Conservation (phyloP, 2,329 filamentous ascomycete genomes). For the Cladosporium sp. region DNA sequence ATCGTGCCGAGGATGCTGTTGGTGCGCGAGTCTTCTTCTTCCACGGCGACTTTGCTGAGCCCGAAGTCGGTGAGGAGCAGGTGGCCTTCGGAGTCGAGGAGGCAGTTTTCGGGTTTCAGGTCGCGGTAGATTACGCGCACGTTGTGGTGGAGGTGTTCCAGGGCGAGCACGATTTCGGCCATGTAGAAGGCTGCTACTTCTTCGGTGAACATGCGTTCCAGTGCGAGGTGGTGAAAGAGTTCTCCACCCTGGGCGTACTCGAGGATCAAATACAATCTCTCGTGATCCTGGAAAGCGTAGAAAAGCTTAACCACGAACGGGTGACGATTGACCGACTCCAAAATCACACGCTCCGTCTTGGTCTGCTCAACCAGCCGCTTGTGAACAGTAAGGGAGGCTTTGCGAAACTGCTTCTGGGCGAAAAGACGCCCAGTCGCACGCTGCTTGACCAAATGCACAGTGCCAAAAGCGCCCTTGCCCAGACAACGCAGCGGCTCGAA, state of each 20-base stretch:
- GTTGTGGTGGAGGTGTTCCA: constrained; percentile 87
- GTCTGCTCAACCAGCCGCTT: constrained; percentile 96
- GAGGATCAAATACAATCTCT: constrained; percentile 94
- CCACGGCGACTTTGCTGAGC: constrained; percentile 85
- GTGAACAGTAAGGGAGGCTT: constrained; percentile 89
- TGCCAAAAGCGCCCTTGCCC: constrained; percentile 94
- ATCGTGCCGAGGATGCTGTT: constrained; percentile 91
- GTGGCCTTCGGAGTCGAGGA: constrained; percentile 86
- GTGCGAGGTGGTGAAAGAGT: constrained; percentile 88
- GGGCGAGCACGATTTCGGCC: constrained; percentile 92
- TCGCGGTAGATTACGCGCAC: constrained; percentile 95
- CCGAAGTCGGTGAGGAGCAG: constrained; percentile 95
- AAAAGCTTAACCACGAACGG: constrained; percentile 97
- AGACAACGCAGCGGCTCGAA: constrained; percentile 89
- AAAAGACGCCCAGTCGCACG: constrained; percentile 80
- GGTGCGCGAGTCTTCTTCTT: constrained; percentile 65
- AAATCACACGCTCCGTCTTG: constrained; percentile 89
- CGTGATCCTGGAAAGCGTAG: constrained; percentile 96
- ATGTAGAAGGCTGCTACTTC: constrained; percentile 92
- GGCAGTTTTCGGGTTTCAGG: constrained; percentile 95
- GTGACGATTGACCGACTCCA: constrained; percentile 93
- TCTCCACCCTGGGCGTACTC: constrained; percentile 98
- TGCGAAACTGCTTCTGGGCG: constrained; percentile 98
- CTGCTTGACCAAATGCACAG: constrained; percentile 90
- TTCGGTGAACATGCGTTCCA: constrained; percentile 93